Evolutionary conservation across 306 rosid genomes (phyloP), one percentile per base, ranked within the genome.

Genomic region (Morella rubra): DNA sequence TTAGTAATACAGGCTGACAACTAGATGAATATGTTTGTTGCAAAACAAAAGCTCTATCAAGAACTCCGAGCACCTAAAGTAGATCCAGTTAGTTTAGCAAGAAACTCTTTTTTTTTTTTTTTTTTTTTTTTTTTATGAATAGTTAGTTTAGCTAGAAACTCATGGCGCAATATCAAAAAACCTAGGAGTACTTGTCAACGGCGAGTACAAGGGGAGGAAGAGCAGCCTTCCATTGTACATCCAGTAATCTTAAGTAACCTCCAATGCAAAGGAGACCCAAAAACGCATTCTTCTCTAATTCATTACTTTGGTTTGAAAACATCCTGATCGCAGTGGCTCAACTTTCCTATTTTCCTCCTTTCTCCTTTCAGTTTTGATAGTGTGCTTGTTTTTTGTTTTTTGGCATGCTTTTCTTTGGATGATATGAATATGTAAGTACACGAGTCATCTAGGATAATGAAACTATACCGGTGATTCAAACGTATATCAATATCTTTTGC

Each of bases 401-500:
- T 50, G 59, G n/a, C 62, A 76, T 44, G 7, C 19, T 50, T 27
- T 15, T 61, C 59, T 56, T 60, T 20, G 15, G 14, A 81, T 69
- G 3, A 53, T 46, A 50, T 76, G 27, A 73, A 69, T 69, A 78
- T 58, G 45, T 47, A 32, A 22, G 70, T 22, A 65, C 72, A 77
- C 66, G 66, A 54, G 69, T 56, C 55, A 52, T 15, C 71, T 4
- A 72, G 20, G 49, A 68, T 46, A 74, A 71, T 74, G 72, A 61
- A 72, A 53, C 71, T 73, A 80, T 85, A 90, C 93, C 91, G 84
- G 84, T 91, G 91, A 79, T 84, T 87, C 86, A 91, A 80, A 54
- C 81, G 85, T 73, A 89, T 77, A 59, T 89, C 91, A 44, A 91
- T 77, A 82, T 87, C 90, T 73, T 91, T 85, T 77, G 93, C 91